Evolutionary conservation across 192 early-diverging fungal species (phyloP), one percentile per base, ranked within the genome.

Genomic region (Gaertneriomyces sp.): DNA sequence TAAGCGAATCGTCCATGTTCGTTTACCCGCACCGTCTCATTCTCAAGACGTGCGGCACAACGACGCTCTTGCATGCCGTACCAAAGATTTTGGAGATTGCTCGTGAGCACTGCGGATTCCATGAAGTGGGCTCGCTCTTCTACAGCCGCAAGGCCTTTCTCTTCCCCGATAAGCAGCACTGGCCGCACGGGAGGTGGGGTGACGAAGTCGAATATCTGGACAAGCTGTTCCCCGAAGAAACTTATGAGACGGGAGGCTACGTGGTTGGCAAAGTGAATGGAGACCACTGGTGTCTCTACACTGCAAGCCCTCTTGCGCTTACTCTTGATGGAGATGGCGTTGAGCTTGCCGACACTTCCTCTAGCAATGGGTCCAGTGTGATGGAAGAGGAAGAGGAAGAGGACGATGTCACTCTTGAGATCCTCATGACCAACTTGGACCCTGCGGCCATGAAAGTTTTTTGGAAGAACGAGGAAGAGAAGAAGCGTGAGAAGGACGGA

Each of bases 1-100:
- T 98, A 60, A 95, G 92, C 77, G 96, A 98, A 81, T 95, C 93
- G 12, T 95, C 93, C 50, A 90, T 98, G 86, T 98, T 98, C 77
- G 92, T 98, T 14, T 96, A 94, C 72, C 85, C 89, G n/a, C 89
- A 96, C 82, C 91, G 93, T 64, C 63, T 98, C 41, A 91, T 98
- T 52, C 79, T 98, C 61, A 98, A 98, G 81, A 98, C 96, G 10
- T 98, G 96, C 76, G 96, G 96, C 16, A 96, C 96, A 9, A 98
- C 96, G 16, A 95, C 93, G 8, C 78, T 98, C 33, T 74, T 98
- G 72, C 81, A 90, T 64, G 91, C 96, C 41, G 71, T 98, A 54
- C 90, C 93, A 44, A 77, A 85, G 55, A 89, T 98, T 50, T 71
- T 98, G 11, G 84, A 90, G 60, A 91, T 96, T 71, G 94, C 91